A percentile compares a stretch with the other conserved stretches of the same genome.
These are phyloP conservation scores for Phaeotremella skinneri DNA, from an alignment of 768 basidiomycete species.

Conservation along the genomic window DNA sequence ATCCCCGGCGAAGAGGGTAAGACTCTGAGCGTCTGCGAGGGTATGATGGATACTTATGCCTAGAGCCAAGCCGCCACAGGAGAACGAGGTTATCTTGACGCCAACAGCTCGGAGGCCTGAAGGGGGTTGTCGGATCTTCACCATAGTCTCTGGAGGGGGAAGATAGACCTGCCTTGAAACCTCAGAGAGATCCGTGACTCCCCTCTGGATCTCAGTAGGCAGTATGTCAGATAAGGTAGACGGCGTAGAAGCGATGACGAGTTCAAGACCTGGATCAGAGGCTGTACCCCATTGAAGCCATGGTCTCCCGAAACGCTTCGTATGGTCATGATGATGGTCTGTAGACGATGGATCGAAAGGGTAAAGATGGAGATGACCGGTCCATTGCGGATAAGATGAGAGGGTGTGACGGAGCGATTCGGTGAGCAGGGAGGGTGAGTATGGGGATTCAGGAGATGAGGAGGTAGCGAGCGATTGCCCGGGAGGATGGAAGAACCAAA, in stretches of 20 bases:
- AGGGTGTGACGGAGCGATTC: slow-evolving; percentile 6
- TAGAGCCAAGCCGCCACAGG: slow-evolving; percentile 5
- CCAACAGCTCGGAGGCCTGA: slow-evolving; percentile 1
- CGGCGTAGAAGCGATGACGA: background rate
- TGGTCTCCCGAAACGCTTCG: slow-evolving; percentile 8
- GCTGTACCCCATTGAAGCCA: slow-evolving; percentile 1
- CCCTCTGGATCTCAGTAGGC: background rate
- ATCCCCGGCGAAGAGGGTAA: slow-evolving; percentile 8
- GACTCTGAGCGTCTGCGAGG: slow-evolving; percentile 3
- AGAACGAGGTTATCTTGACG: slow-evolving; percentile 13
- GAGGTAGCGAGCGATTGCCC: no score
- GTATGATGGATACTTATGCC: slow-evolving; percentile 14
- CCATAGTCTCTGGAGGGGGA: background rate
- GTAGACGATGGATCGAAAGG: background rate
- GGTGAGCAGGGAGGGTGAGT: background rate
- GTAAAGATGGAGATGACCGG: slow-evolving; percentile 6
- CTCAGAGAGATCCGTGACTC: background rate
- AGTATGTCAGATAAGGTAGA: background rate
- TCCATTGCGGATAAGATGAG: slow-evolving; percentile 11
- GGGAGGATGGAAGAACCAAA: slow-evolving; percentile 8
- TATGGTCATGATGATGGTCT: background rate
- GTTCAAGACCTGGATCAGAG: slow-evolving; percentile 7
- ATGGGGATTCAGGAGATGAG: background rate
- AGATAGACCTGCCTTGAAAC: background rate
- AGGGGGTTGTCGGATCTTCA: slow-evolving; percentile 1